These are phyloP conservation scores for Cladosporium colombiae DNA, from an alignment of 2,329 filamentous ascomycete species.

Conservation along the genomic window DNA sequence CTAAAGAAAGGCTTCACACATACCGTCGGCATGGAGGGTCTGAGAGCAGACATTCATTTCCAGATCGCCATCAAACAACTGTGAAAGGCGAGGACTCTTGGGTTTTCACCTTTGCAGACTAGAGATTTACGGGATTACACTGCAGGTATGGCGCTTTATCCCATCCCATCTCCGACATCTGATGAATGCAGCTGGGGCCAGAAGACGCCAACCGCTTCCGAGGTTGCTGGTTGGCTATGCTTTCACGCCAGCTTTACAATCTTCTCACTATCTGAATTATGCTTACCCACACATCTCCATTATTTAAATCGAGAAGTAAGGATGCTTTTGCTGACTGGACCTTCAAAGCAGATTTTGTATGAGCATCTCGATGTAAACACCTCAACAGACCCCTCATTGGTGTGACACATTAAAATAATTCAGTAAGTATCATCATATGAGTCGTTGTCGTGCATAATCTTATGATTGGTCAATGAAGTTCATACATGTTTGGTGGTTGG, in stretches of 20 bases:
- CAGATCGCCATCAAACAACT: conserved; percentile 23
- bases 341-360: not conserved
- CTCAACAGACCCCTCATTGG: no score
- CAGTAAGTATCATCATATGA: no score
- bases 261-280: conserved; percentile 29
- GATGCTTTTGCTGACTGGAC: not conserved
- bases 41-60: conserved; percentile 29
- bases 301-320: not conserved
- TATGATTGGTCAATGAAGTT: no score
- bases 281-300: not conserved
- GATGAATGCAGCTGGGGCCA: conserved; percentile 38
- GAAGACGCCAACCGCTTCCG: conserved; percentile 31
- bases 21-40: conserved; percentile 25
- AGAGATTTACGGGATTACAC: not conserved
- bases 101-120: not conserved
- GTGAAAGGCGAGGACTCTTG: not conserved
- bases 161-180: not conserved
- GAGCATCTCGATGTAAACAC: not conserved
- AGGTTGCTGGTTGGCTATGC: conserved; percentile 33
- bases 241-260: conserved; percentile 36
- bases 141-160: not conserved
- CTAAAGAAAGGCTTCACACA: conserved; percentile 29
- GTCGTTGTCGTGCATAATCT: no score
- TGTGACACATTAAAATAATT: no score
- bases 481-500: no score